Evolutionary conservation across 768 basidiomycete genomes (phyloP).

Genomic region (Boletus insuetus): DNA sequence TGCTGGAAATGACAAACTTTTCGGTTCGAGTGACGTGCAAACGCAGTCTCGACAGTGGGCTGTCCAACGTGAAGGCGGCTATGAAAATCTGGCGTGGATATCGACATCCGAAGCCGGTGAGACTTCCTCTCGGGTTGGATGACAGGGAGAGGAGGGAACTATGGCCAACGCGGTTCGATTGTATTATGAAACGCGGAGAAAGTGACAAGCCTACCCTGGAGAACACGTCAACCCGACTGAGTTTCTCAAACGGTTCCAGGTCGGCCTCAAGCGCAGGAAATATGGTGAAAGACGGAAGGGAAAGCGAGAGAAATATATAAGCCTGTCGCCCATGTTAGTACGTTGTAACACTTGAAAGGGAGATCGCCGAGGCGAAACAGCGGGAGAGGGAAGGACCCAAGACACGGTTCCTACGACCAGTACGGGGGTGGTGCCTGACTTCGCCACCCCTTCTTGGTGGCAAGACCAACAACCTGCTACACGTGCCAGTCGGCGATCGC

Average conservation of each 20-base stretch:
- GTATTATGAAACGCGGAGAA: background rate
- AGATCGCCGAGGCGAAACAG: conserved; percentile 19
- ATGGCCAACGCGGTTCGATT: no score
- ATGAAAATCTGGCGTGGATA: conserved; percentile 34
- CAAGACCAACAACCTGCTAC: no score
- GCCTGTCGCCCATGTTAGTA: conserved; percentile 44
- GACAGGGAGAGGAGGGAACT: conserved; percentile 24
- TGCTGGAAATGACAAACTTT: conserved; percentile 60
- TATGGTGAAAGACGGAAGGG: conserved; percentile 44
- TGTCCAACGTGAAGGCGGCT: conserved; percentile 14
- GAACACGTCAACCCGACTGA: conserved; percentile 43
- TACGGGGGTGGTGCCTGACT: conserved; percentile 21
- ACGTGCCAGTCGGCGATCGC: background rate
- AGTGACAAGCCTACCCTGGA: conserved; percentile 19
- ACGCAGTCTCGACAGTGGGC: background rate
- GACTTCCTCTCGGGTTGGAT: conserved; percentile 17
- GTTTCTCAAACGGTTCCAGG: conserved; percentile 58
- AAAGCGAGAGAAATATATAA: conserved; percentile 49
- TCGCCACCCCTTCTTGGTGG: conserved; percentile 3
- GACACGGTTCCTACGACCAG: background rate
- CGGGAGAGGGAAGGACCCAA: no score
- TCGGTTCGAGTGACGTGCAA: conserved; percentile 12
- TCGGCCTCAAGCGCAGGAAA: conserved; percentile 60
- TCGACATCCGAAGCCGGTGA: conserved; percentile 33
- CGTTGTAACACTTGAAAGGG: background rate